A percentile compares a stretch with the other conserved stretches of the same genome.
phyloP scores from a whole-genome alignment of 2,329 filamentous ascomycete genomes.

The Chalaropsis thielavioides region DNA sequence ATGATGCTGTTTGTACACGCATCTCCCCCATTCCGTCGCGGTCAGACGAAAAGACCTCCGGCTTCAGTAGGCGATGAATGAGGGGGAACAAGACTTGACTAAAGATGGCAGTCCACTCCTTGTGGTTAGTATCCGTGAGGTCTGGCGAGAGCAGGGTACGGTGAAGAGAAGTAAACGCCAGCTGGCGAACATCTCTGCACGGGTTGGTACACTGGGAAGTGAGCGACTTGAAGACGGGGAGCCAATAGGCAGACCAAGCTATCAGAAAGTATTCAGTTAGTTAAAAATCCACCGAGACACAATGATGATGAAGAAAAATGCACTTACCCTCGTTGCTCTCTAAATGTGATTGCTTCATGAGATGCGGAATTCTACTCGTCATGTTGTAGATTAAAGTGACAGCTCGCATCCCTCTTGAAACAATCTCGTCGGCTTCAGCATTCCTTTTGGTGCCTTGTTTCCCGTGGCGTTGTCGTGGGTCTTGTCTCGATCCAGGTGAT shows the following conservation, averaged over 20 bases:
- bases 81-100: constrained; percentile 85
- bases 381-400: constrained; percentile 70
- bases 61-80: constrained; percentile 74
- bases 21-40: constrained; percentile 91
- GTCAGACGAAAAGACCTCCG: constrained; percentile 86
- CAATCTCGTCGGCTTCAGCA: constrained; percentile 8
- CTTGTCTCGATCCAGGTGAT: neutral
- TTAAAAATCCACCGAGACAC: constrained; percentile 1
- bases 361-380: constrained; percentile 63
- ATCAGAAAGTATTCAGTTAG: neutral
- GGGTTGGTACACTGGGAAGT: constrained; percentile 88
- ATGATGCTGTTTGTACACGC: constrained; percentile 73
- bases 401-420: constrained; percentile 56
- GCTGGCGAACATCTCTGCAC: constrained; percentile 79
- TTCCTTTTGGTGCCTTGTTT: constrained; percentile 3
- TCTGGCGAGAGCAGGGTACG: constrained; percentile 73
- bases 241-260: constrained; percentile 98
- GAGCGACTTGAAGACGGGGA: constrained; percentile 79
- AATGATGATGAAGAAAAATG: neutral
- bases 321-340: constrained; percentile 68
- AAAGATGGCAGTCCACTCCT: constrained; percentile 93
- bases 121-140: constrained; percentile 66
- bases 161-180: constrained; percentile 76
- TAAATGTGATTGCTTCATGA: constrained; percentile 87
- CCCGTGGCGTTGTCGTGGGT: constrained; percentile 1